Conservation (phyloP, 2,329 filamentous ascomycete species). For the Colletotrichum horii region DNA sequence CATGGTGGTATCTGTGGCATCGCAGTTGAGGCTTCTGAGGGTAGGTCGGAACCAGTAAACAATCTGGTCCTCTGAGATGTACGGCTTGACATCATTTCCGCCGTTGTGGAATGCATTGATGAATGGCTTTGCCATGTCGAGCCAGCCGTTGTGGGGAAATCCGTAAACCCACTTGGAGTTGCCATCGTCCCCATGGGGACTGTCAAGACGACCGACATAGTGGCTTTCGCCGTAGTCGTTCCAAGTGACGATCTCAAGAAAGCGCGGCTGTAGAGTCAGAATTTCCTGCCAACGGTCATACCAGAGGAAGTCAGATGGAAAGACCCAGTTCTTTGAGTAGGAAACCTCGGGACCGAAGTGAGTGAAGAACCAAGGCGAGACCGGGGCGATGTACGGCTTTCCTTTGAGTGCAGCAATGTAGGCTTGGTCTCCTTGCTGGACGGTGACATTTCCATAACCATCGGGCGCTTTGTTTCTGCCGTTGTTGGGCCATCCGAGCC, state of each 20-base stretch:
- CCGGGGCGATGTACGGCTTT: slow-evolving; percentile 55
- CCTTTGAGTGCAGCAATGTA: slow-evolving; percentile 39
- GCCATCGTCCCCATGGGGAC: slow-evolving; percentile 45
- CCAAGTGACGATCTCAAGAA: slow-evolving; percentile 51
- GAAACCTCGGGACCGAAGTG: slow-evolving; percentile 49
- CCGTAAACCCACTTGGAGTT: slow-evolving; percentile 54
- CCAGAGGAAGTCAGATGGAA: slow-evolving; percentile 63
- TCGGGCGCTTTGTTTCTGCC: slow-evolving; percentile 55
- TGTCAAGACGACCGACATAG: slow-evolving; percentile 54
- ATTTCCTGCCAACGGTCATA: slow-evolving; percentile 60
- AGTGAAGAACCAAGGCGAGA: slow-evolving; percentile 51
- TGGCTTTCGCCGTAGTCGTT: slow-evolving; percentile 61
- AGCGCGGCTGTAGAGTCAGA: slow-evolving; percentile 47
- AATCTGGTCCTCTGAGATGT: slow-evolving; percentile 54
- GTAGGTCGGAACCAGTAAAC: slow-evolving; percentile 63
- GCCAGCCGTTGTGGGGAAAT: slow-evolving; percentile 54
- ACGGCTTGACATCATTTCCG: slow-evolving; percentile 39
- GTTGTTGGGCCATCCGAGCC: slow-evolving; percentile 51
- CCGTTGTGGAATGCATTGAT: slow-evolving; percentile 58
- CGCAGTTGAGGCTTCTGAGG: slow-evolving; percentile 49
- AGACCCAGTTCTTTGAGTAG: slow-evolving; percentile 62
- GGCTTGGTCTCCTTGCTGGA: slow-evolving; percentile 40
- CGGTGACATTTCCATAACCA: slow-evolving; percentile 39
- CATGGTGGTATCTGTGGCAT: slow-evolving; percentile 56
- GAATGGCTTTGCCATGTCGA: slow-evolving; percentile 58